phyloP scores from a whole-genome alignment of 352 stramenopile species.

The Globisporangium echinulatum region DNA sequence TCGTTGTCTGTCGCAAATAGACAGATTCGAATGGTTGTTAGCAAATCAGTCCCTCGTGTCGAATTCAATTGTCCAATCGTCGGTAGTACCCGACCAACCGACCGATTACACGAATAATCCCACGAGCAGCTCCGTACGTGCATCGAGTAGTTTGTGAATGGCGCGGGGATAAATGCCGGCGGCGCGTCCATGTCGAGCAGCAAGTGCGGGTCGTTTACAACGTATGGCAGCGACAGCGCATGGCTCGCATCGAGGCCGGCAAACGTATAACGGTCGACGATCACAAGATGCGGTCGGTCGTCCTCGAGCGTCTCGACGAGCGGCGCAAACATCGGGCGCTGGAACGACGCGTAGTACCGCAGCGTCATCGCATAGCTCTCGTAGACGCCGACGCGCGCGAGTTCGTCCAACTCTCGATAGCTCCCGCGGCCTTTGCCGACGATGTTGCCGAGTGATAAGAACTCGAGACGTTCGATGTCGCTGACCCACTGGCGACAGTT shows the following conservation, averaged over 20 bases:
- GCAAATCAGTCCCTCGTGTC: no score
- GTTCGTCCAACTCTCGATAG: constrained; percentile 22
- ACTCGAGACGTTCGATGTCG: constrained; percentile 71
- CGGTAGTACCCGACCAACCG: no score
- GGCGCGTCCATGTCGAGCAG: constrained; percentile 83
- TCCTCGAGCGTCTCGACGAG: constrained; percentile 58
- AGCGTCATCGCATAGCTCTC: constrained; percentile 61
- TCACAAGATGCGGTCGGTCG: constrained; percentile 56
- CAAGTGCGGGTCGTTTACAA: constrained; percentile 77
- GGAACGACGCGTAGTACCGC: constrained; percentile 72
- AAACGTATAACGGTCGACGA: constrained; percentile 82
- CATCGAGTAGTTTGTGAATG: constrained; percentile 79
- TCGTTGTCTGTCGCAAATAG: constrained; percentile 34
- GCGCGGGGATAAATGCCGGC: constrained; percentile 69
- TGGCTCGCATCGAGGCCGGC: constrained; percentile 67
- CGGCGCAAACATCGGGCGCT: constrained; percentile 61
- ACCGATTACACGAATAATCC: no score
- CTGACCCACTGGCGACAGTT: constrained; percentile 74
- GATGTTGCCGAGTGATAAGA: constrained; percentile 73
- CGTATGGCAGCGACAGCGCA: constrained; percentile 56
- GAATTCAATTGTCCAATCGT: no score
- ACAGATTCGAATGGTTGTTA: constrained; percentile 1
- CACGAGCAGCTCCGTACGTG: constrained; percentile 21
- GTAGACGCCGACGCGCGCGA: constrained; percentile 41
- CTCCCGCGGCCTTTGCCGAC: constrained; percentile 25